Conservation (phyloP, 805 yeast genomes). For the Yarrowia phangngaensis region DNA sequence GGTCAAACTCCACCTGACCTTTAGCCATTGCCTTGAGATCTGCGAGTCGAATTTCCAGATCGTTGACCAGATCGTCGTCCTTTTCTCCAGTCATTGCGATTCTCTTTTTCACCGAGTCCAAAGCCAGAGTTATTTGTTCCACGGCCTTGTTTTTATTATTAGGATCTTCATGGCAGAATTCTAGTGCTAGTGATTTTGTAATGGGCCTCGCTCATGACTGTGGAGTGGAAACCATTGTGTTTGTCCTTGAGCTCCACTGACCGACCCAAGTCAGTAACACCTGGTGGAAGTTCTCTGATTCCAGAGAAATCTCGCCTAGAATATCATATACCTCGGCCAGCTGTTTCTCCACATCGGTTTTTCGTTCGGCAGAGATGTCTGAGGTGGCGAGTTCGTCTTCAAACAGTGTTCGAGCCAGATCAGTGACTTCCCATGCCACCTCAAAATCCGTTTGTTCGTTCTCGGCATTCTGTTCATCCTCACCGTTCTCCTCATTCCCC, state of each 20-base stretch:
- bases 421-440: slow-evolving; percentile 83
- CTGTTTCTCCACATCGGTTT: slow-evolving; percentile 44
- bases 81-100: slow-evolving; percentile 42
- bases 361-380: slow-evolving; percentile 29
- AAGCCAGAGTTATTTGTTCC: slow-evolving; percentile 53
- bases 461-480: too few relatives aligned
- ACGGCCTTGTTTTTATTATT: slow-evolving; percentile 50
- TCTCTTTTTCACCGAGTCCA: slow-evolving; percentile 46
- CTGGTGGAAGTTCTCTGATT: slow-evolving; percentile 80
- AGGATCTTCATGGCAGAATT: slow-evolving; percentile 58
- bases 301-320: slow-evolving; percentile 85
- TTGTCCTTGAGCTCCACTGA: slow-evolving; percentile 54
- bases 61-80: slow-evolving; percentile 38
- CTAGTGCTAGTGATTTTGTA: slow-evolving; percentile 79
- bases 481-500: slow-evolving; percentile 41
- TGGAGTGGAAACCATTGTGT: slow-evolving; percentile 50
- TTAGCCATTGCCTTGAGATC: slow-evolving; percentile 30
- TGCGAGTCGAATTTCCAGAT: slow-evolving; percentile 37
- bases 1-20: slow-evolving; percentile 32
- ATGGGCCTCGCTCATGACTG: slow-evolving; percentile 70
- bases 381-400: slow-evolving; percentile 46
- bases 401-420: slow-evolving; percentile 66
- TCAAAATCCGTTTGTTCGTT: slow-evolving; percentile 80
- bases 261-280: slow-evolving; percentile 65
- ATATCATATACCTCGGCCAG: slow-evolving; percentile 72